Conservation (phyloP, 129 eudicot species). For the Logfia minima region DNA sequence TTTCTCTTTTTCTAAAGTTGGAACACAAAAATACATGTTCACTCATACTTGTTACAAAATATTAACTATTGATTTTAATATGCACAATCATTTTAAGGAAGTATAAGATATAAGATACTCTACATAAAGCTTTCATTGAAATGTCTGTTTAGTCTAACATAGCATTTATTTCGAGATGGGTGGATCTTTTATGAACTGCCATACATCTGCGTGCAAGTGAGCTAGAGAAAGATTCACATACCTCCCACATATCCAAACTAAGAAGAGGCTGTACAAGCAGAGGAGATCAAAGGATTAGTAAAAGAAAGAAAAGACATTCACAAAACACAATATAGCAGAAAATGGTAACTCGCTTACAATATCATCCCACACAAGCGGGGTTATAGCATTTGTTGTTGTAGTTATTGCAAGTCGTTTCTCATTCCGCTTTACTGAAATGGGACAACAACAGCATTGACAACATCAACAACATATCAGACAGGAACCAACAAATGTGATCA, state of each 20-base stretch:
- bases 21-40: neutral
- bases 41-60: neutral
- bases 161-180: neutral
- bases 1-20: neutral
- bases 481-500: slow-evolving; percentile 7
- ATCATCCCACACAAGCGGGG: slow-evolving; percentile 83
- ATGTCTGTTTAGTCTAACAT: neutral
- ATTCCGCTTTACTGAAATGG: slow-evolving; percentile 68
- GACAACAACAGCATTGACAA: neutral
- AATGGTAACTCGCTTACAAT: slow-evolving; percentile 56
- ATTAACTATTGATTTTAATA: neutral
- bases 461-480: slow-evolving; percentile 3
- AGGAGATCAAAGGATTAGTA: slow-evolving; percentile 18
- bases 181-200: neutral
- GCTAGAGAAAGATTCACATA: slow-evolving; percentile 38
- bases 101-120: too few species aligned
- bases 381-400: slow-evolving; percentile 76
- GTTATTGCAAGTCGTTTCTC: slow-evolving; percentile 69
- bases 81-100: too few species aligned
- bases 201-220: slow-evolving; percentile 2
- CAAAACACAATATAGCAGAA: neutral
- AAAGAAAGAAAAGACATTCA: slow-evolving; percentile 5
- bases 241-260: slow-evolving; percentile 98
- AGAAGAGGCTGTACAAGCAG: slow-evolving; percentile 72
- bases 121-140: neutral